Evolutionary conservation across 768 basidiomycete species (phyloP).

Genomic region (Boletus rufocinnamomeus): DNA sequence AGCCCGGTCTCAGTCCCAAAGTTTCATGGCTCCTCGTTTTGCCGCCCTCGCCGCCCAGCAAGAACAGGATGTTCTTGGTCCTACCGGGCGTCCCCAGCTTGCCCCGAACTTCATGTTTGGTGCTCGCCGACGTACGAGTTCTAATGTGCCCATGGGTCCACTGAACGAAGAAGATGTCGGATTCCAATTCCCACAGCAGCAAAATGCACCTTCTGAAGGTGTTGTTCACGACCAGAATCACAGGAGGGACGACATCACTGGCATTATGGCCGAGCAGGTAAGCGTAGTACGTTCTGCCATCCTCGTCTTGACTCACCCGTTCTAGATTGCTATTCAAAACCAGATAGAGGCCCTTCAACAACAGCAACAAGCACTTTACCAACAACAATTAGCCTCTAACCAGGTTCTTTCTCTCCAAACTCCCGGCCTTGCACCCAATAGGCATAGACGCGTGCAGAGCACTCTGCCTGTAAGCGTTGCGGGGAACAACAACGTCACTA

Average conservation of each 20-base stretch:
- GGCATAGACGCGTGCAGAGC: conserved; percentile 87
- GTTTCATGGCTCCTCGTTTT: conserved; percentile 87
- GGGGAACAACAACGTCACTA: conserved; percentile 41
- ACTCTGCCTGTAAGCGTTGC: conserved; percentile 64
- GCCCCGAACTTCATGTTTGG: conserved; percentile 94
- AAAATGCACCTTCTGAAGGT: conserved; percentile 33
- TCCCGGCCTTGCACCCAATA: conserved; percentile 67
- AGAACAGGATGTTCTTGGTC: conserved; percentile 61
- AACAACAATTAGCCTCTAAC: conserved; percentile 87
- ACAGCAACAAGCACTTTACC: conserved; percentile 87
- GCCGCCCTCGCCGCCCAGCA: conserved; percentile 76
- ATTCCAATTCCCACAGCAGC: conserved; percentile 82
- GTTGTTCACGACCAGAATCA: conserved; percentile 41
- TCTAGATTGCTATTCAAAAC: conserved; percentile 81
- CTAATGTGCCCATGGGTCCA: conserved; percentile 59
- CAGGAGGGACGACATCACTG: conserved; percentile 73
- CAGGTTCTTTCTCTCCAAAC: conserved; percentile 81
- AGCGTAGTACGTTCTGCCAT: conserved; percentile 12
- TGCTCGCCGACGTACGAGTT: conserved; percentile 54
- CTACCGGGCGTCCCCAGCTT: conserved; percentile 83
- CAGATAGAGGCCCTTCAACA: conserved; percentile 91
- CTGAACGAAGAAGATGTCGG: conserved; percentile 78
- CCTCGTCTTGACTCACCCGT: conserved; percentile 11
- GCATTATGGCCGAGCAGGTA: conserved; percentile 96
- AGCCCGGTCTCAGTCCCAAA: conserved; percentile 76